Base-by-base conservation (phyloP, 2,329 filamentous ascomycete species). In the Exophiala alcalophila region DNA sequence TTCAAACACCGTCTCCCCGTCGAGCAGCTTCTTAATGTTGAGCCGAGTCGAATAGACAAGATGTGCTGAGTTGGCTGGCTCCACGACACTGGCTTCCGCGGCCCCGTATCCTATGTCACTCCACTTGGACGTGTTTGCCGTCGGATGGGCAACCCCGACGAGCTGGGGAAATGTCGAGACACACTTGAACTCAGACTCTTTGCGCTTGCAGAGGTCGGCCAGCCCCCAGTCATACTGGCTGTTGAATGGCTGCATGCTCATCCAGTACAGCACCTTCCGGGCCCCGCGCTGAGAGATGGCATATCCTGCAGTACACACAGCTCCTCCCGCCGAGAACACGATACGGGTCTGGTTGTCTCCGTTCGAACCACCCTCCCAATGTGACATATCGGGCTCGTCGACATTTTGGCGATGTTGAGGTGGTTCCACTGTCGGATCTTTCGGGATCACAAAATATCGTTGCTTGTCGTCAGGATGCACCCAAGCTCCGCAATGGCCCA, bases 401-500 rank as follows among this genome's bases (percentile, higher is more conserved):
- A 49, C 43, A 26, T 51, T 47, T 7, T 34, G 18, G 18, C 56
- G 48, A 11, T 49, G 40, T 9, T 52, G 38, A 19, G 52, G 53
- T 1, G 53, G 57, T 11, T 57, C 53, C 12, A 47, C 46, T 8
- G 61, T 63, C 3, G 59, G 55, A 42, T 64, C 61, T 12, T 62
- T 50, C 12, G 60, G 57, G 24, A 64, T 59, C 15, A 54, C 56
- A 30, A 58, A 58, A 16, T 42, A 44, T 26, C 59, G 55, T 7
- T 54, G 45, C 5, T 57, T 59, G 37, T 62, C 58, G n/a, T 59
- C 59, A 4, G 51, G 44, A 9, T 50, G 51, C 9, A 57, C 57
- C 18, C 44, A 48, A 12, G 46, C 47, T n/a, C 68, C 68, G 44
- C 72, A 74, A 45, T 73, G 70, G 16, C 73, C 73, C 1, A 74